Evolutionary conservation across 1,284 basidiomycete species (phyloP), one percentile per base, ranked within the genome.

Genomic region (Trichosporon coremiiforme): DNA sequence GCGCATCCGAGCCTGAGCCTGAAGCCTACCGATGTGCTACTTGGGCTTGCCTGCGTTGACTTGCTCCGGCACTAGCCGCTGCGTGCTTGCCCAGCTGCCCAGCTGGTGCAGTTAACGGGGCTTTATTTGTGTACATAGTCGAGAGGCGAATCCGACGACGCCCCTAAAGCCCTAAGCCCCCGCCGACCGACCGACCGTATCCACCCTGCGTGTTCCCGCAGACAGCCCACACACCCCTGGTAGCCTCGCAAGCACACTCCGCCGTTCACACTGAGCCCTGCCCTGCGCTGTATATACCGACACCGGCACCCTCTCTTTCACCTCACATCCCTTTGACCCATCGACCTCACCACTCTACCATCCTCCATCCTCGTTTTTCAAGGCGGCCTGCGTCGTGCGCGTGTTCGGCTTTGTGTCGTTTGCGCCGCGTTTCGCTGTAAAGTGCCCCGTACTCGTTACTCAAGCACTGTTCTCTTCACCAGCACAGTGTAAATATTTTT

Each of bases 341-440:
- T 25, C 25, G 25, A 25, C 25, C 25, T 38, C 13, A 6, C 17
- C 55, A 31, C 55, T 33, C 29, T 33, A 60, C 55, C 55, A 31
- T 33, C 57, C 57, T 62, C 57, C 57, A 62, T 62, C 57, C 22
- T 33, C 57, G 57, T 33, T 33, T 62, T 62, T 33, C 29, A 31
- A 33, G 29, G 57, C 57, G 57, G 57, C 57, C 29, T 62, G 57
- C 57, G 57, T 62, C 57, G 57, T 62, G 57, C 31, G 57, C 57
- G 57, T 62, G 29, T 62, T 62, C 57, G 57, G 57, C 57, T 62
- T 33, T 62, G 57, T 33, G 57, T 62, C 57, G 57, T 62, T 33
- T 62, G 57, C 57, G 57, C 57, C 57, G 57, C 57, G 57, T 62
- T 29, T 33, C 57, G 57, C 57, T 62, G 4, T 33, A 33, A 17